Evolutionary conservation across 176 grass and related monocot species (phyloP), one percentile per base, ranked within the genome.

Genomic region (Typha latifolia): DNA sequence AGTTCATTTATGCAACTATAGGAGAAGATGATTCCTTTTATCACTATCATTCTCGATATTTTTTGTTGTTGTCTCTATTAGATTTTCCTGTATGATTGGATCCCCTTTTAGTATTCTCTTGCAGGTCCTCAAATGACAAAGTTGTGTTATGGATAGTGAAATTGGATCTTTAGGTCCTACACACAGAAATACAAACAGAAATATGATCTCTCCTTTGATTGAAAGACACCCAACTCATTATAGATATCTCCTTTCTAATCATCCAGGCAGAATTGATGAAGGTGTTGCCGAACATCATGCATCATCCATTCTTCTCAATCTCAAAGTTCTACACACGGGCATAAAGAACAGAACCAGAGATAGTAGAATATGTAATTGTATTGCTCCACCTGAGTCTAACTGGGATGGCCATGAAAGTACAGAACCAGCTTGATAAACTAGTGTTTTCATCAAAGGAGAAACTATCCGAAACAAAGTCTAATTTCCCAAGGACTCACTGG

Each of bases 351-450:
- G 67, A 56, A 47, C 34, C 2, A 63, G 52, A 68, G 76, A 74
- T 83, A 74, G 52, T 62, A 85, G 80, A 88, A 43, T 72, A 47
- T 29, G 27, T 29, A 29, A 29, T 29, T 29, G 1, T 29, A 29
- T 29, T 29, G 27, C 27, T 29, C 76, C 82, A 67, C 26, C 66
- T 70, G 75, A 81, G 72, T 86, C 88, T 29, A 84, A 89, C 63
- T 53, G 78, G 89, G 66, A 97, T 86, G 48, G 94, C 85, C 32
- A 75, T 81, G 67, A 86, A 92, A 81, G 92, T 97, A 82, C 71
- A 90, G 49, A 73, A 90, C 12, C 68, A 82, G 75, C 82, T 97
- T 78, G 82, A 89, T 72, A 87, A 80, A 82, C 73, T 97, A 82
- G 82, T 69, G 7, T 78, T 75, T 4, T 87, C 89, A 14, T 86